phyloP scores from a whole-genome alignment of 73 alveolate genomes.

The Paramecium tetraurelia region DNA sequence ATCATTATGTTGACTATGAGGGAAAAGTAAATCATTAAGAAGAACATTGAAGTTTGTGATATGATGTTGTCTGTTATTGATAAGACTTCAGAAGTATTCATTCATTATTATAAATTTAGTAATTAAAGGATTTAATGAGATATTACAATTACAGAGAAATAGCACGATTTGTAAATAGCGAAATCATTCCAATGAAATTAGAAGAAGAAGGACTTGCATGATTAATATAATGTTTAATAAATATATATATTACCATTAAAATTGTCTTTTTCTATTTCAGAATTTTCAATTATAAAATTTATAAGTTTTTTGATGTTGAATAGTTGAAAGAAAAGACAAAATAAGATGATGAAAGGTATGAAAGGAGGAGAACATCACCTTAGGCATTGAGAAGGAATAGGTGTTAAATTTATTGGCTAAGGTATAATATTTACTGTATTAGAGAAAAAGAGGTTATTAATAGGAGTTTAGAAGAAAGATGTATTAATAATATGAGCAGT shows the following conservation, averaged over 20 bases:
- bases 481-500: background rate
- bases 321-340: conserved; percentile 7
- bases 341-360: conserved; percentile 12
- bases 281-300: background rate
- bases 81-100: background rate
- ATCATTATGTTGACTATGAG: conserved; percentile 20
- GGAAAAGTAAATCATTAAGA: conserved; percentile 24
- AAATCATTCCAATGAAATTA: conserved; percentile 12
- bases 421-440: background rate
- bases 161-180: conserved; percentile 19
- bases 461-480: background rate
- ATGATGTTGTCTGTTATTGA: background rate
- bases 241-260: background rate
- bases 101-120: background rate
- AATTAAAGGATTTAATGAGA: conserved; percentile 19
- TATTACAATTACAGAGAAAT: conserved; percentile 39
- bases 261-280: background rate
- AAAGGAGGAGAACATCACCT: background rate
- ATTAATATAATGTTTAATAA: background rate
- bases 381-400: background rate
- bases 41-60: conserved; percentile 30
- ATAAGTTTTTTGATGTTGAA: background rate
- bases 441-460: background rate
- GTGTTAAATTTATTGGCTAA: background rate
- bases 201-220: conserved; percentile 34